Base-by-base conservation (phyloP, 73 alveolate species). In the Paramecium sonneborni region DNA sequence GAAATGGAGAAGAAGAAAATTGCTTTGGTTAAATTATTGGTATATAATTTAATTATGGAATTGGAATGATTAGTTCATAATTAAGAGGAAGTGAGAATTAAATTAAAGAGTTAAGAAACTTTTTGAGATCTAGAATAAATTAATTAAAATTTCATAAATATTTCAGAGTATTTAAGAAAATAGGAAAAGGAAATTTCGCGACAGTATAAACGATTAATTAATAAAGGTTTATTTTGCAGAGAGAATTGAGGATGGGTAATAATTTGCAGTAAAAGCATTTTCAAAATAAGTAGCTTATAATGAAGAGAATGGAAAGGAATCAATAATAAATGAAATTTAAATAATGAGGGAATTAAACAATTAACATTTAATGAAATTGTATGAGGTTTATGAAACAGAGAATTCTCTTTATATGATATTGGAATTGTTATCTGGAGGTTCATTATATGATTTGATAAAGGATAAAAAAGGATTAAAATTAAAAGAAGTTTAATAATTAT, bases 241-340 rank as follows among this genome's bases (percentile, higher is more conserved):
- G 24, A 57, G 76, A 58, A 62, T 86, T 46, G 93, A 86, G 12
- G 93, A 86, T 58, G 88, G 62, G 12, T 12, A 57, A 58, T 39
- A 39, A 52, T 58, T 86, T 20, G 93, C 93, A 5, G 87, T 86
- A 26, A 86, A 86, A 34, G 93, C 93, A 9, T 86, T 86, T 67
- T 57, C 93, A 30, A 86, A 86, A 38, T 52, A 86, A 38, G 88
- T 68, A n/a, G 93, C 93, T 24, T 86, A 58, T 41, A 55, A 57
- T 34, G 76, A 86, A 86, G 88, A 86, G 58, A 86, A 86, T 30
- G 93, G 93, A 37, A 86, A 86, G 70, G 88, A 86, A 20, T 57
- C 93, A 28, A 41, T 86, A 28, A 58, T 86, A 6, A 86, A 67
- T 67, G 93, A 86, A 67, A 57, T 86, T 5, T 58, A 72, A n/a